A percentile compares a stretch with the other conserved stretches of the same genome.
These are phyloP conservation scores for Pichia sp. DNA, from an alignment of 1,139 yeast genomes.

Conservation along the genomic window DNA sequence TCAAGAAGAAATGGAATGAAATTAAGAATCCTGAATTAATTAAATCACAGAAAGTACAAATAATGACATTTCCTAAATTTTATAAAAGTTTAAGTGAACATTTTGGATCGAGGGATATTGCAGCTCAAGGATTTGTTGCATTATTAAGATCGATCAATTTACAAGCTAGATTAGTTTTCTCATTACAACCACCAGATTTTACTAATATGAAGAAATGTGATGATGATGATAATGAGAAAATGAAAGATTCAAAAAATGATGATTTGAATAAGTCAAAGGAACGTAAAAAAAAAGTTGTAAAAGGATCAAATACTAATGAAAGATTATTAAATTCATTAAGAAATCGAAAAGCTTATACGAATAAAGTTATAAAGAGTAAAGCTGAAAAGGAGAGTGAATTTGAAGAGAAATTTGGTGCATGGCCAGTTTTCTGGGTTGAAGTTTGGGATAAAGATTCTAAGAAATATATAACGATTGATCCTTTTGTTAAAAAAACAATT, in stretches of 20 bases:
- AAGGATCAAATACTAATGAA: constrained; percentile 2
- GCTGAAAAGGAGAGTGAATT: constrained; percentile 13
- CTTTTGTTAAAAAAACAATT: constrained; percentile 54
- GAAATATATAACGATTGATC: constrained; percentile 84
- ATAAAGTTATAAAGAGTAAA: constrained; percentile 8
- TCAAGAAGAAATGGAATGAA: constrained; percentile 57
- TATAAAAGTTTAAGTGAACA: constrained; percentile 34
- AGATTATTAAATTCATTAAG: constrained; percentile 4
- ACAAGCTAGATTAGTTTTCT: constrained; percentile 66
- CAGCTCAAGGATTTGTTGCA: constrained; percentile 83
- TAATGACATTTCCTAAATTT: constrained; percentile 33
- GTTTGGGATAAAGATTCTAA: constrained; percentile 74
- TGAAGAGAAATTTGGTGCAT: constrained; percentile 23
- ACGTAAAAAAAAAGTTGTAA: neutral
- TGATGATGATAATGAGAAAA: neutral
- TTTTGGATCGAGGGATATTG: constrained; percentile 70
- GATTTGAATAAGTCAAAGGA: constrained; percentile 6
- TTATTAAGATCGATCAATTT: constrained; percentile 64
- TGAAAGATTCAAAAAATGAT: no score
- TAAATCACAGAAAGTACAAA: constrained; percentile 6
- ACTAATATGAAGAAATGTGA: constrained; percentile 35
- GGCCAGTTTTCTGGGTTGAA: constrained; percentile 88
- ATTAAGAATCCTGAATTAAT: constrained; percentile 24
- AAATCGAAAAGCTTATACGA: constrained; percentile 18
- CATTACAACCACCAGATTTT: constrained; percentile 86